Conservation (phyloP, 352 stramenopile species). For the Synura sp. region DNA sequence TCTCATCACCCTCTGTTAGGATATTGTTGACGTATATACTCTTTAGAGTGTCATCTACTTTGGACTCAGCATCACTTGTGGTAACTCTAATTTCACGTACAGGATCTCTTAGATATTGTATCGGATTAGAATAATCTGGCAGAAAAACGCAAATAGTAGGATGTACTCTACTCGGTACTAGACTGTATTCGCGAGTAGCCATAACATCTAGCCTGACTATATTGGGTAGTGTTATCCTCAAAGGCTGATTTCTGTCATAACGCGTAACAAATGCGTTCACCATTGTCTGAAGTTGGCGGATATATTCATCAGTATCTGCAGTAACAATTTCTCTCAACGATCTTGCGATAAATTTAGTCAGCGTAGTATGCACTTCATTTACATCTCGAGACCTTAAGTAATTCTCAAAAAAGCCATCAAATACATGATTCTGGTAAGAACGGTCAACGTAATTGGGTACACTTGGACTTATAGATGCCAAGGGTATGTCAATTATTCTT, state of each 20-base stretch:
- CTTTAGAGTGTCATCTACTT: constrained; percentile 40
- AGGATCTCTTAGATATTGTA: constrained; percentile 31
- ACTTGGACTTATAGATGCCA: constrained; percentile 41
- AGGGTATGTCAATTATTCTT: constrained; percentile 39
- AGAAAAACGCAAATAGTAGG: constrained; percentile 34
- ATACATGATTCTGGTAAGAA: constrained; percentile 36
- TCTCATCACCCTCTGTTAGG: constrained; percentile 31
- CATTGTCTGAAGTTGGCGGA: constrained; percentile 25
- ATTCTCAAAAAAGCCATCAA: constrained; percentile 33
- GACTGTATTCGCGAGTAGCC: constrained; percentile 30
- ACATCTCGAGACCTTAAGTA: constrained; percentile 38
- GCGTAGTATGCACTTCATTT: constrained; percentile 33
- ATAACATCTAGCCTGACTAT: constrained; percentile 38
- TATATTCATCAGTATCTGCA: constrained; percentile 41
- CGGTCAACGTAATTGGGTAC: constrained; percentile 36
- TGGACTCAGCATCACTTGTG: constrained; percentile 33
- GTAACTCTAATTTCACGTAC: constrained; percentile 41
- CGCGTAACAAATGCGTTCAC: constrained; percentile 36
- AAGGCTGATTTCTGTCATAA: constrained; percentile 39
- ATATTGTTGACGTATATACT: constrained; percentile 41
- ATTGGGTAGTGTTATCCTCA: constrained; percentile 33
- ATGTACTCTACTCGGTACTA: constrained; percentile 29
- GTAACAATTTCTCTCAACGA: constrained; percentile 40
- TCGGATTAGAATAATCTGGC: constrained; percentile 32
- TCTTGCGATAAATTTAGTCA: constrained; percentile 37